Percentiles rank a stretch among this genome's conserved stretches.
phyloP scores from a whole-genome alignment of 345 rosid species.

The Punica granatum region DNA sequence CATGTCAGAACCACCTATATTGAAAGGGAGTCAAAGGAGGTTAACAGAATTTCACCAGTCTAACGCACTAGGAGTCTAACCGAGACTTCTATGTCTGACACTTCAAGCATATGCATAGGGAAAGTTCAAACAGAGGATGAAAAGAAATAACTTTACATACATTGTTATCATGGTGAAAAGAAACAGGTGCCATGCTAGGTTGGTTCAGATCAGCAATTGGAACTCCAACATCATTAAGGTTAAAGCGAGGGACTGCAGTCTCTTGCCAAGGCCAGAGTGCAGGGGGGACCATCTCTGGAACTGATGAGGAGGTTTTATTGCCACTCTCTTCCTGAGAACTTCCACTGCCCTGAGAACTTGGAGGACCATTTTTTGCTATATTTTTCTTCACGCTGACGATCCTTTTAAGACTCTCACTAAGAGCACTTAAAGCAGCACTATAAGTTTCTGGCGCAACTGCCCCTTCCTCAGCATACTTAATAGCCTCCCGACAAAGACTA shows the following conservation, averaged over 20 bases:
- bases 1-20: constrained; percentile 55
- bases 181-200: constrained; percentile 41
- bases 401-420: constrained; percentile 40
- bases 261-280: constrained; percentile 64
- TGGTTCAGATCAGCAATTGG: constrained; percentile 48
- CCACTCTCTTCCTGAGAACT: constrained; percentile 31
- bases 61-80: neutral
- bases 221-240: constrained; percentile 42
- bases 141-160: constrained; percentile 22
- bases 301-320: constrained; percentile 26
- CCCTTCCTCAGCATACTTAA: constrained; percentile 55
- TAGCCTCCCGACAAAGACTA: constrained; percentile 44
- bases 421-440: constrained; percentile 30
- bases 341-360: constrained; percentile 31
- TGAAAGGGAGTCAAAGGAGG: constrained; percentile 1
- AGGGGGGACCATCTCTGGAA: constrained; percentile 28
- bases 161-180: constrained; percentile 36
- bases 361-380: constrained; percentile 29
- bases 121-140: neutral
- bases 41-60: neutral
- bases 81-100: neutral
- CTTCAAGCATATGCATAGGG: neutral
- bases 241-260: constrained; percentile 26
- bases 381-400: constrained; percentile 36
- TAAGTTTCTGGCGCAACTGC: constrained; percentile 47